Conservation (phyloP, 164 flowering plant genomes). For the Chimonanthus salicifolius region DNA sequence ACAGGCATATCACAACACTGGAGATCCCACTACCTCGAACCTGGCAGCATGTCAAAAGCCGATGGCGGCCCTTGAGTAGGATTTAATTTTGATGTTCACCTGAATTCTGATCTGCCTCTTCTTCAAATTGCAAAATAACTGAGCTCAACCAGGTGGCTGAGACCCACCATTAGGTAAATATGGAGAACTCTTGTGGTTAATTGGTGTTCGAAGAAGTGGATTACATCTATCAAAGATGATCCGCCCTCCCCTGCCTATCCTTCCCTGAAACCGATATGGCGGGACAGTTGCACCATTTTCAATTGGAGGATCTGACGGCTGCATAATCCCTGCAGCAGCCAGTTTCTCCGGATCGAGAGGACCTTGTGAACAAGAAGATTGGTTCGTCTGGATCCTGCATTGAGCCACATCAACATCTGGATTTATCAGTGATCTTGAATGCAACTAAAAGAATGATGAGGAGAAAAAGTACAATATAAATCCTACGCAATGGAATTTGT, state of each 20-base stretch:
- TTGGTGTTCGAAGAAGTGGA: conserved; percentile 53
- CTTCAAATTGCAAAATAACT: background rate
- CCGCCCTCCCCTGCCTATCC: conserved; percentile 94
- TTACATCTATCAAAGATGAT: conserved; percentile 92
- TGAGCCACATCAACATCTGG: background rate
- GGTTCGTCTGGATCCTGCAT: conserved; percentile 92
- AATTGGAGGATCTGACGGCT: conserved; percentile 44
- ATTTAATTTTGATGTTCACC: conserved; percentile 3
- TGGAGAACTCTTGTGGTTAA: conserved; percentile 42
- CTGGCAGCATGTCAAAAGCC: conserved; percentile 4
- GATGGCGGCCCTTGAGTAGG: background rate
- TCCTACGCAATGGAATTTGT: background rate
- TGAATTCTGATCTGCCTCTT: background rate
- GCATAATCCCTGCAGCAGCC: conserved; percentile 73
- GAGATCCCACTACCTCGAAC: conserved; percentile 5
- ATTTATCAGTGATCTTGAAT: background rate
- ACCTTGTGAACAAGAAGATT: conserved; percentile 66
- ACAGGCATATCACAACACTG: background rate
- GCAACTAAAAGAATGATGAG: background rate
- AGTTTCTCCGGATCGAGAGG: conserved; percentile 72
- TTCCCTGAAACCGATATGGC: conserved; percentile 48
- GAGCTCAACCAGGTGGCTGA: conserved; percentile 24
- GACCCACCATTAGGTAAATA: conserved; percentile 35
- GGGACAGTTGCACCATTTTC: conserved; percentile 31
- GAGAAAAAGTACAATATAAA: background rate